Percentiles rank a stretch among this genome's conserved stretches.
These are phyloP conservation scores for Tympanopsis confertula DNA, from an alignment of 2,329 filamentous ascomycete genomes.

Conservation along the genomic window DNA sequence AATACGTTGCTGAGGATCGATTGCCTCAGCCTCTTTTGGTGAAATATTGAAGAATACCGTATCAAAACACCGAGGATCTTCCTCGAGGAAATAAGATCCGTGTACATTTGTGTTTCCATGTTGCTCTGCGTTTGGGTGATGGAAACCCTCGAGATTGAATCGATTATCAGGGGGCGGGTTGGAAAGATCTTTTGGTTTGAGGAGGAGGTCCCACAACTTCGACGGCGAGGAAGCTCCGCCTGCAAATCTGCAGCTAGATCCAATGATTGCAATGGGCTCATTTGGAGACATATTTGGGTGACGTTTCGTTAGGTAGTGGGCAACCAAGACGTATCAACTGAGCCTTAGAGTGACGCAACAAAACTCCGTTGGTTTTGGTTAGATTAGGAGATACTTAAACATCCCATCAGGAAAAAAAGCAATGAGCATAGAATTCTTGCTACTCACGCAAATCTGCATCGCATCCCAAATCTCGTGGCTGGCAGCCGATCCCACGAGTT, in stretches of 20 bases:
- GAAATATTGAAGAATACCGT: conserved; percentile 22
- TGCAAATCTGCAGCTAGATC: conserved; percentile 17
- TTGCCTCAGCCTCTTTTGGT: conserved; percentile 19
- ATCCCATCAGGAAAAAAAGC: no score
- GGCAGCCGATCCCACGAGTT: no score
- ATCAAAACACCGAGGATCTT: conserved; percentile 5
- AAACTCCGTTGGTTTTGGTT: no score
- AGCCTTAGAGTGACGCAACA: no score
- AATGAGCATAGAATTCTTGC: no score
- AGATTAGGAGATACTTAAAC: no score
- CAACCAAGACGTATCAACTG: no score
- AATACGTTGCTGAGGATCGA: conserved; percentile 12
- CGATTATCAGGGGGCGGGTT: conserved; percentile 5
- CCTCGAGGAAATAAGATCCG: not conserved
- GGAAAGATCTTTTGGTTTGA: conserved; percentile 17
- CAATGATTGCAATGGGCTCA: conserved; percentile 18
- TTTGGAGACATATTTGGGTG: conserved; percentile 1
- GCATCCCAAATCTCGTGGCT: no score
- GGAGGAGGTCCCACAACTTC: conserved; percentile 17
- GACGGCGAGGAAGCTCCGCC: conserved; percentile 15
- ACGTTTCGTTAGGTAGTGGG: no score
- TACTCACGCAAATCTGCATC: no score
- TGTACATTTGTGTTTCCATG: not conserved
- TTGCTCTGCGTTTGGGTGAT: not conserved
- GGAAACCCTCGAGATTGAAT: not conserved